phyloP scores from a whole-genome alignment of 306 rosid species.

The Prunus dulcis region DNA sequence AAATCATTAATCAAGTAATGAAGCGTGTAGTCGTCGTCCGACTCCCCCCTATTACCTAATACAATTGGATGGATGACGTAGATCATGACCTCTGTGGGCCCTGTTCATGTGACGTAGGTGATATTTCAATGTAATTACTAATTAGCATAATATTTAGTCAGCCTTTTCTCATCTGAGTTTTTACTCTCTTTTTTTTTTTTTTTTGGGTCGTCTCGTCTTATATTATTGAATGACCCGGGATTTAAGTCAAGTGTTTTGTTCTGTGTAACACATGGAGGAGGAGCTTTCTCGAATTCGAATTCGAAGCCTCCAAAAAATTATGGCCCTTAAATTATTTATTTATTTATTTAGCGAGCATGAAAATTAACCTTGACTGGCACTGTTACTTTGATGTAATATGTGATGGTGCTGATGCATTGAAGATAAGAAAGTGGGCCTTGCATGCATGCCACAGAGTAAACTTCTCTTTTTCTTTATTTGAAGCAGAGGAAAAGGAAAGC shows the following conservation, averaged over 20 bases:
- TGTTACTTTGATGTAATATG: background rate
- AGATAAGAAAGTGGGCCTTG: constrained; percentile 22
- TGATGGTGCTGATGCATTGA: background rate
- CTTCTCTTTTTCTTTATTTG: constrained; percentile 4
- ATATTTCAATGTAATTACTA: too few relatives aligned
- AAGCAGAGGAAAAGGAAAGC: background rate
- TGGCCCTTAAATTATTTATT: too few relatives aligned
- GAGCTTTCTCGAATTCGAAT: background rate
- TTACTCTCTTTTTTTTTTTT: too few relatives aligned
- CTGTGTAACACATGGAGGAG: background rate
- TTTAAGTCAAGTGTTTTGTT: background rate
- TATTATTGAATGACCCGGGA: background rate
- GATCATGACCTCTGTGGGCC: background rate
- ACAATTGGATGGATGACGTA: background rate
- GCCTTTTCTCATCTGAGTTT: background rate
- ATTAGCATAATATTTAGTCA: background rate
- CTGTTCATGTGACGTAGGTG: background rate
- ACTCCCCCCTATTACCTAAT: background rate
- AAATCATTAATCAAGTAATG: too few relatives aligned
- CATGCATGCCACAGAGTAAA: background rate
- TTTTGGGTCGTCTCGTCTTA: too few relatives aligned
- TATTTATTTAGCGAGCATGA: too few relatives aligned
- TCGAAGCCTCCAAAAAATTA: too few relatives aligned
- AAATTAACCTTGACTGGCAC: background rate
- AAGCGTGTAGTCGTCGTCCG: background rate